phyloP scores from a whole-genome alignment of 352 stramenopile genomes.

The Globisporangium nunn region DNA sequence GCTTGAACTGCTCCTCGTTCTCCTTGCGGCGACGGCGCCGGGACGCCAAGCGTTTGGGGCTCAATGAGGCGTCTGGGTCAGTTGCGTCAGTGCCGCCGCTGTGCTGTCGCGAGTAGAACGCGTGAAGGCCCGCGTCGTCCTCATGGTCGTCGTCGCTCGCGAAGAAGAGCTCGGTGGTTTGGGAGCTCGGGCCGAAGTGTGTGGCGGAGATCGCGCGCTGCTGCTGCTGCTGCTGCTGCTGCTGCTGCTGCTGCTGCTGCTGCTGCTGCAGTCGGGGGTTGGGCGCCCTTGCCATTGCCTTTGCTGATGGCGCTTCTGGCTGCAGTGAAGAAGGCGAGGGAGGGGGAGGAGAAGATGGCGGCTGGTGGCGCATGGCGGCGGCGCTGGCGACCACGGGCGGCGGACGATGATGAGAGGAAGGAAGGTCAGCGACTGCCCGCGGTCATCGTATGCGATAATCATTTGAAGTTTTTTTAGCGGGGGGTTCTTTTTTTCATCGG shows the following conservation, averaged over 20 bases:
- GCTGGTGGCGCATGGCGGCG: too few species aligned
- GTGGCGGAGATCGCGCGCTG: constrained; percentile 23
- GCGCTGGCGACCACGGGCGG: too few species aligned
- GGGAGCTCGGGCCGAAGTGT: constrained; percentile 34
- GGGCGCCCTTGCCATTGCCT: constrained; percentile 6
- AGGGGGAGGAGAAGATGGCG: too few species aligned
- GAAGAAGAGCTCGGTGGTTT: constrained; percentile 18
- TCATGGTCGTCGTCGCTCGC: constrained; percentile 15
- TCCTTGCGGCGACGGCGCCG: constrained; percentile 26
- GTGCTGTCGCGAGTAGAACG: constrained; percentile 7
- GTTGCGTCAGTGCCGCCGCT: constrained; percentile 1
- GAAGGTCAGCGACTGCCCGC: neutral
- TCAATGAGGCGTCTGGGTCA: neutral
- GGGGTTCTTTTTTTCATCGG: too few species aligned
- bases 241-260: constrained; percentile 16
- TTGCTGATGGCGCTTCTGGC: too few species aligned
- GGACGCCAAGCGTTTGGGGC: neutral
- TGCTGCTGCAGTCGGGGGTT: too few species aligned
- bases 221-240: neutral
- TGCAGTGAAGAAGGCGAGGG: too few species aligned
- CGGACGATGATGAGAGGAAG: too few species aligned
- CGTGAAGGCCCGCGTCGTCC: constrained; percentile 6
- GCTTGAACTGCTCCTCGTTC: constrained; percentile 44
- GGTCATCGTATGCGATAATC: too few species aligned
- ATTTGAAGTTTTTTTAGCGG: too few species aligned